Base-by-base conservation (phyloP, 495 filamentous ascomycete genomes). In the Aspergillus steynii region DNA sequence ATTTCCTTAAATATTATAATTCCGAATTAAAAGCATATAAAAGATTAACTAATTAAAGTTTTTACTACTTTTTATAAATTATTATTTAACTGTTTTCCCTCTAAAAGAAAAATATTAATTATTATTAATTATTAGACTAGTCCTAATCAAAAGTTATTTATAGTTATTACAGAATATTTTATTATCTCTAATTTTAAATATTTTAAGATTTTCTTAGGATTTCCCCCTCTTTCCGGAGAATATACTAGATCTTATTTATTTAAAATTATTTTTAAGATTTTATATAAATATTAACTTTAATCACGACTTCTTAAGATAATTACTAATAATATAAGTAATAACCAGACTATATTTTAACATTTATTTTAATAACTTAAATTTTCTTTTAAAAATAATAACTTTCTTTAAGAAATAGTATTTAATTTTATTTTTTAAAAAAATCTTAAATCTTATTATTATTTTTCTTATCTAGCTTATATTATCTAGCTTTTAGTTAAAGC, bases 261-360 rank as follows among this genome's bases (percentile, higher is more conserved):
- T 50, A 25, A 5, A 8, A 50, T 50, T 50, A 8, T 50, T 9
- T 25, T 50, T 50, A 5, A 5, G 14, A 25, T 50, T 50, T 25
- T 50, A n/a, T 9, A 50, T 8, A 50, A 50, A 25, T 50, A 50
- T 25, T n/a, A 50, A n/a, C 20, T 50, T 9, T 50, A 6, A 6
- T 7, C 14, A 6, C 26, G 26, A 6, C 20, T 50, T 8, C 26
- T 50, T 6, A 25, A 25, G 7, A 25, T 50, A 5, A 50, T 25
- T n/a, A 50, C 48, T 50, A 50, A 50, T 50, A 50, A 50, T 50
- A 50, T 25, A 8, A 50, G 48, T 50, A 50, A 50, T 25, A 50
- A 50, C 26, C 6, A 25, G 6, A 8, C 20, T 9, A 50, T 50
- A 25, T 50, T 50, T 50, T 50, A 50, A 6, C 26, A 50, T 8